These are phyloP conservation scores for Cystobasidium slooffiae DNA, from an alignment of 1,284 basidiomycete genomes.

Conservation along the genomic window DNA sequence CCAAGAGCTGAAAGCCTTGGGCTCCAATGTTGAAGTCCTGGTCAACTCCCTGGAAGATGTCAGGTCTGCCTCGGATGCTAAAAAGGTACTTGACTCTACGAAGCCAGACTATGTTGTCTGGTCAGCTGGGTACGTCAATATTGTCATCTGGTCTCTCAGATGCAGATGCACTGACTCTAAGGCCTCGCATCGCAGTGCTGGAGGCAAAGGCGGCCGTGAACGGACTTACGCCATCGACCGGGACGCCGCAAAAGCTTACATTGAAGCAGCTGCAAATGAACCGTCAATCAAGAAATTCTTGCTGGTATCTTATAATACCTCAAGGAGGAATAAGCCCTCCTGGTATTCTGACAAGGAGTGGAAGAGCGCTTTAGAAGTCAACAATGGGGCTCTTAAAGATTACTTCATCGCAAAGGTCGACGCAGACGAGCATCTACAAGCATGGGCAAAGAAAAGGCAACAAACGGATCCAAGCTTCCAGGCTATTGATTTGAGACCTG, in stretches of 20 bases:
- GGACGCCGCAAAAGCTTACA: conserved; percentile 54
- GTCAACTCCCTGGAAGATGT: conserved; percentile 33
- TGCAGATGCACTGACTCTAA: not conserved
- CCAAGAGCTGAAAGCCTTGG: conserved; percentile 13
- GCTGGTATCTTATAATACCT: conserved; percentile 32
- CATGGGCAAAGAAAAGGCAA: conserved; percentile 55
- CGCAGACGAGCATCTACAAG: conserved; percentile 69
- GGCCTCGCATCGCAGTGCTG: conserved; percentile 63
- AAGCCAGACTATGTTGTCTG: conserved; percentile 40
- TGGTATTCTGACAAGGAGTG: conserved; percentile 41
- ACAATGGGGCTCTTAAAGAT: conserved; percentile 24
- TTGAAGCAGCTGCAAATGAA: conserved; percentile 55
- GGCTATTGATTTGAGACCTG: conserved; percentile 73
- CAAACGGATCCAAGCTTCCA: conserved; percentile 62
- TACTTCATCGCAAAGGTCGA: conserved; percentile 62
- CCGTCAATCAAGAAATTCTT: conserved; percentile 63
- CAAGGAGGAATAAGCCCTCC: conserved; percentile 27
- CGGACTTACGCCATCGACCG: conserved; percentile 71
- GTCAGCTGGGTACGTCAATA: conserved; percentile 18
- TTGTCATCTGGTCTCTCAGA: not conserved
- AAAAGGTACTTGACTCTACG: conserved; percentile 10
- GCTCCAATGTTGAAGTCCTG: conserved; percentile 16
- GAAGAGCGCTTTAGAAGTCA: conserved; percentile 27
- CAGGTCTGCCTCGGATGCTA: conserved; percentile 26
- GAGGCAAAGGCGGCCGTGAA: conserved; percentile 68